phyloP scores from a whole-genome alignment of 2,329 filamentous ascomycete species.

The Cladophialophora exuberans region DNA sequence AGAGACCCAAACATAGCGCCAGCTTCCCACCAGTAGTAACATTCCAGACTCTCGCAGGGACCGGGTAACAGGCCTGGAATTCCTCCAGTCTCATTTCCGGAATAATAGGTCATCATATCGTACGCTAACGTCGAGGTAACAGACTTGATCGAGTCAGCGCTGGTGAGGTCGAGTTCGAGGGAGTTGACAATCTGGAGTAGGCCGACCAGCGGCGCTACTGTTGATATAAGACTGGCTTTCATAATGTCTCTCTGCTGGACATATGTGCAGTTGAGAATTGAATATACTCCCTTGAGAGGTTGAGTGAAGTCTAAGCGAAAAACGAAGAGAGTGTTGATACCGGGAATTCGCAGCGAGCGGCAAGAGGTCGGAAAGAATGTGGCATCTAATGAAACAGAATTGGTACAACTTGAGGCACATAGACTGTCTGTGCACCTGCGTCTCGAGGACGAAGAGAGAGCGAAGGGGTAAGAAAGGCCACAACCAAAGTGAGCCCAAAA shows the following conservation, averaged over 20 bases:
- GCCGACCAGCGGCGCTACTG: constrained; percentile 30
- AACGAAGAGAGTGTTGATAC: too few species aligned
- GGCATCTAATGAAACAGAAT: too few species aligned
- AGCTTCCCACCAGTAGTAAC: constrained; percentile 45
- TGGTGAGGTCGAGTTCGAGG: constrained; percentile 28
- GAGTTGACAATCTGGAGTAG: constrained; percentile 23
- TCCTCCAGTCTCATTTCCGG: constrained; percentile 38
- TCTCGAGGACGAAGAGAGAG: too few species aligned
- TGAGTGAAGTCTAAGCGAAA: too few species aligned
- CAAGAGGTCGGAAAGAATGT: too few species aligned
- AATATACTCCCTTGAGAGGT: too few species aligned
- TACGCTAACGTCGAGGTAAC: constrained; percentile 39
- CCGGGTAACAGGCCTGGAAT: constrained; percentile 38
- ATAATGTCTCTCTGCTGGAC: constrained; percentile 10
- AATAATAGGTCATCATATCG: constrained; percentile 42
- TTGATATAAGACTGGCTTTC: constrained; percentile 18
- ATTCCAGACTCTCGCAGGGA: constrained; percentile 31
- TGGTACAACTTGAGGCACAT: too few species aligned
- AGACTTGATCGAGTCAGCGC: constrained; percentile 39
- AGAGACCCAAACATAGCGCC: constrained; percentile 42
- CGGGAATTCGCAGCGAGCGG: too few species aligned
- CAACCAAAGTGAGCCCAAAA: background rate
- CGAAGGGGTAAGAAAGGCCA: background rate
- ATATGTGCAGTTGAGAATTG: background rate
- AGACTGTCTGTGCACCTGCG: too few species aligned